phyloP scores from a whole-genome alignment of 75 land plant species.

The Adiantum capillusveneris region DNA sequence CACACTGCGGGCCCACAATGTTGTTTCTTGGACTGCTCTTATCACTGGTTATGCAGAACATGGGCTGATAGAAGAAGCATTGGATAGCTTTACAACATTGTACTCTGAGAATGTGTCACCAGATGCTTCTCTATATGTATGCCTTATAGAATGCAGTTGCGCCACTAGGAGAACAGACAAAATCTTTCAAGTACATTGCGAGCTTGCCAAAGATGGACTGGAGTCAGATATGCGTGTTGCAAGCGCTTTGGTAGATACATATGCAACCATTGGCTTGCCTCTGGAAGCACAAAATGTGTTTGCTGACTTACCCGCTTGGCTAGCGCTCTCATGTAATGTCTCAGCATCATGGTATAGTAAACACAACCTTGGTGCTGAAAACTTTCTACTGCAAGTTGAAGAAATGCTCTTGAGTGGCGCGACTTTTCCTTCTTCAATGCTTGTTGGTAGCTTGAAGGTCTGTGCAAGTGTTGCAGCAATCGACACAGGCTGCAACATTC shows the following conservation, averaged over 20 bases:
- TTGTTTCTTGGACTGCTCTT: constrained; percentile 35
- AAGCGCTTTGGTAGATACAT: constrained; percentile 51
- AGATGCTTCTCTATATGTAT: constrained; percentile 32
- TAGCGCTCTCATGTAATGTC: constrained; percentile 48
- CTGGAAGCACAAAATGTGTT: constrained; percentile 23
- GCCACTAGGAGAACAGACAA: constrained; percentile 2
- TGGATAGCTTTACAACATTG: constrained; percentile 30
- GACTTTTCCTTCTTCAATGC: not conserved
- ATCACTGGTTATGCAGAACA: constrained; percentile 27
- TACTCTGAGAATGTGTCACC: constrained; percentile 19
- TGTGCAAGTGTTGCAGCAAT: constrained; percentile 40
- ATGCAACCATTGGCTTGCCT: constrained; percentile 32
- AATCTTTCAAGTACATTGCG: constrained; percentile 24
- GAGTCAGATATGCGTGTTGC: constrained; percentile 25
- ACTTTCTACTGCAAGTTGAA: not conserved
- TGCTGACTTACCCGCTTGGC: constrained; percentile 17
- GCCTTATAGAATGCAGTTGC: constrained; percentile 29
- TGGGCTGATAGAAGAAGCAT: constrained; percentile 26
- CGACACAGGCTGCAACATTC: constrained; percentile 35
- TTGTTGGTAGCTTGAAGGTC: constrained; percentile 32
- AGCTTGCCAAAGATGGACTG: constrained; percentile 11
- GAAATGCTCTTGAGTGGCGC: constrained; percentile 1
- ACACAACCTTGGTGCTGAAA: not conserved
- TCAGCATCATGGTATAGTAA: constrained; percentile 18
- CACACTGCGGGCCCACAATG: constrained; percentile 15